A percentile compares a stretch with the other conserved stretches of the same genome.
Conservation (phyloP, 1,284 basidiomycete genomes). For the Schizophyllum commune region DNA sequence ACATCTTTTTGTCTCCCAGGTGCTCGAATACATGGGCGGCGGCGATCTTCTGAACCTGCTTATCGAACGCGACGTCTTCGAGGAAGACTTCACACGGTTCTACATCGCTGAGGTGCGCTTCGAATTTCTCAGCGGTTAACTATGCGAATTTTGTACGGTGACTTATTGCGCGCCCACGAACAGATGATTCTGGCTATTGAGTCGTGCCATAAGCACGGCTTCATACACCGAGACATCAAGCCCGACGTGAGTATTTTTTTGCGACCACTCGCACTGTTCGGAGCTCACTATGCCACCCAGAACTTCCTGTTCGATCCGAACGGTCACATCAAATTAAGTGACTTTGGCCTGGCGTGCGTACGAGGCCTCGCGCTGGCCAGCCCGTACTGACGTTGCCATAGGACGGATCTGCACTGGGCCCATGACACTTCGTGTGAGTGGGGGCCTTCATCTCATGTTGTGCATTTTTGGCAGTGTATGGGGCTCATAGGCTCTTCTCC, state of each 20-base stretch:
- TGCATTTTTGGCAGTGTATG: conserved; percentile 5
- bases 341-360: conserved; percentile 89
- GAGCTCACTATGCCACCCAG: conserved; percentile 34
- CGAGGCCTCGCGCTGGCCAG: conserved; percentile 18
- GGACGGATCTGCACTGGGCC: conserved; percentile 83
- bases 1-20: neutral
- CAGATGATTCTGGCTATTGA: conserved; percentile 96
- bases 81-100: conserved; percentile 90
- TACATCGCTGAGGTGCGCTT: conserved; percentile 82
- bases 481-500: neutral
- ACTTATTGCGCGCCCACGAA: conserved; percentile 16
- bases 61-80: conserved; percentile 90
- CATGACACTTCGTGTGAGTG: conserved; percentile 82
- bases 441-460: neutral
- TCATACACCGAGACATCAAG: conserved; percentile 97
- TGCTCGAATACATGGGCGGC: conserved; percentile 92
- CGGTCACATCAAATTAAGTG: conserved; percentile 91
- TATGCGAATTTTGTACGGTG: conserved; percentile 4
- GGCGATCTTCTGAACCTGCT: conserved; percentile 93
- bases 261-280: conserved; percentile 19
- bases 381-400: conserved; percentile 22
- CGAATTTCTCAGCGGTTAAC: conserved; percentile 10
- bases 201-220: conserved; percentile 89
- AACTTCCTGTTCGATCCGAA: conserved; percentile 93
- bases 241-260: conserved; percentile 57